Base-by-base conservation (phyloP, 2,329 filamentous ascomycete genomes). In the Fusarium chlamydosporum region DNA sequence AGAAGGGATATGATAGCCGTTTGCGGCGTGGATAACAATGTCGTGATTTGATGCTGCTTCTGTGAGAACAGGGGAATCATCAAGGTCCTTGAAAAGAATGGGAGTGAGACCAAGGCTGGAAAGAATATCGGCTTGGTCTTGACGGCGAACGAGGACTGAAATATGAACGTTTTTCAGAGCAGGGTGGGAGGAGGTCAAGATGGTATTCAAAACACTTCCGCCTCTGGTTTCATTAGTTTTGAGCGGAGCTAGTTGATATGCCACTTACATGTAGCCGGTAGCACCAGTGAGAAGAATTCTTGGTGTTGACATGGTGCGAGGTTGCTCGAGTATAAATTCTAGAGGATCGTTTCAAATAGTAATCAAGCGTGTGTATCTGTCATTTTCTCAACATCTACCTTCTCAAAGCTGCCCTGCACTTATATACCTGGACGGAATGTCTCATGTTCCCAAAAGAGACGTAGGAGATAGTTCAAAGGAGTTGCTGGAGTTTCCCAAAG, bases 211-310 rank as follows among this genome's bases (percentile, higher is more conserved):
- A 2, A 62, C n/a, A 6, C 41, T 62, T 4, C 60, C 60, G 4
- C 60, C 58, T 11, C 58, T 63, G 27, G n/a, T 15, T 4, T 2
- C 4, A 10, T 63, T 8, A 63, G 31, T 20, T 4, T 26, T n/a
- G 12, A 6, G 5, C 20, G 9, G 3, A 15, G 2, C 6, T 0
- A 12, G 6, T 6, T 10, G 3, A 5, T 15, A 3, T 9, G 4
- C 0, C 2, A 26, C 2, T 20, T 56, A 63, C 50, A 63, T 37
- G n/a, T 63, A 63, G 2, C 58, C 58, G 4, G 58, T 48, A 9
- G 58, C 58, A 13, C 60, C 58, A 4, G 58, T 63, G 7, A 63
- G 33, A 18, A 63, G 50, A 13, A 63, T 8, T n/a, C 7, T 63
- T 8, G 23, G 26, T 8, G 37, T 18, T 3, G 35, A 16, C 60